Base-by-base conservation (phyloP, 495 filamentous ascomycete genomes). In the Filosporella fistucella region DNA sequence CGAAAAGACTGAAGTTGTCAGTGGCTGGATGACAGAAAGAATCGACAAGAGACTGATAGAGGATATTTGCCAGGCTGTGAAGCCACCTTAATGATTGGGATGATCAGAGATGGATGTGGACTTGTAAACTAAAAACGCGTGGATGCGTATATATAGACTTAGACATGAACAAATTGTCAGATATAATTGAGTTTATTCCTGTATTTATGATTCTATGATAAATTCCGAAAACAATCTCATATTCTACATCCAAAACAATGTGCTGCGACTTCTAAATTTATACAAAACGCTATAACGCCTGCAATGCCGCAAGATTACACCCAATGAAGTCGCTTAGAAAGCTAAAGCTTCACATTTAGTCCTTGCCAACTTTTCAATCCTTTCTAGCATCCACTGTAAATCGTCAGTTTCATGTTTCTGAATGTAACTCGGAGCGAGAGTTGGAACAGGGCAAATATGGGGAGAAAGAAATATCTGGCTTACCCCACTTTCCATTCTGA, bases 401-500 rank as follows among this genome's bases (percentile, higher is more conserved):
- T n/a, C n/a, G n/a, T n/a, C n/a, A n/a, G n/a, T n/a, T n/a, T n/a
- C n/a, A n/a, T n/a, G n/a, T n/a, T n/a, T n/a, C n/a, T n/a, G n/a
- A n/a, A n/a, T n/a, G n/a, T n/a, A n/a, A n/a, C n/a, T n/a, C n/a
- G n/a, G n/a, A n/a, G n/a, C n/a, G n/a, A n/a, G n/a, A n/a, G n/a
- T n/a, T n/a, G n/a, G n/a, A n/a, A n/a, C n/a, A n/a, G n/a, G n/a
- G n/a, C n/a, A n/a, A n/a, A n/a, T n/a, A n/a, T n/a, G n/a, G n/a
- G n/a, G n/a, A n/a, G n/a, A n/a, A n/a, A n/a, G n/a, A n/a, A n/a
- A n/a, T n/a, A n/a, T n/a, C n/a, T n/a, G n/a, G n/a, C n/a, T n/a
- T n/a, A n/a, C n/a, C n/a, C 45, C 45, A 40, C 45, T 48, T 35
- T 48, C 45, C 45, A 48, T 48, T 23, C 45, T 26, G 21, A 48